Evolutionary conservation across 768 basidiomycete species (phyloP).

Genomic region (Jaapia argillacea): DNA sequence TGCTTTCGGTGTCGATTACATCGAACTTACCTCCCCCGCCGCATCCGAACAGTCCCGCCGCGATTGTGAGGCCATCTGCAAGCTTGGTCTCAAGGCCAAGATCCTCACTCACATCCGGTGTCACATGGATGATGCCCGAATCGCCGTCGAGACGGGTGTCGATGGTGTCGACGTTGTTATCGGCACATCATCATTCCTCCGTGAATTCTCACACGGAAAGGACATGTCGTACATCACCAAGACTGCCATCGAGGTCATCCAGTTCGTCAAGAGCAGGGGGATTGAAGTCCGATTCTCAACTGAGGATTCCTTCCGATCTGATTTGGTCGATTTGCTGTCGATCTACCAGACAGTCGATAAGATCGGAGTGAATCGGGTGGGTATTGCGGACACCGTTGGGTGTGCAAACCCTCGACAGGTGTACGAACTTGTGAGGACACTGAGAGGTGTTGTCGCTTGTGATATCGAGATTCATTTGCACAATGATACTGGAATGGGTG

Average conservation of each 20-base stretch:
- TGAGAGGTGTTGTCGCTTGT: conserved; percentile 92
- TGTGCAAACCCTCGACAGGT: conserved; percentile 98
- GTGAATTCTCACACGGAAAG: conserved; percentile 99
- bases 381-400: conserved; percentile 98
- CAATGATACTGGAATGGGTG: conserved; percentile 96
- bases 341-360: conserved; percentile 99
- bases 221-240: conserved; percentile 99
- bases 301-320: conserved; percentile 99
- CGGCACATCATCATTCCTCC: conserved; percentile 96
- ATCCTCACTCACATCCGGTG: conserved; percentile 98
- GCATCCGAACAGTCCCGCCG: conserved; percentile 91
- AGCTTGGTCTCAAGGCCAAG: conserved; percentile 92
- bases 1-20: conserved; percentile 99
- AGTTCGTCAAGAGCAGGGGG: conserved; percentile 98
- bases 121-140: conserved; percentile 98
- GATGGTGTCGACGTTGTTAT: conserved; percentile 99
- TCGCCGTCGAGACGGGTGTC: conserved; percentile 97
- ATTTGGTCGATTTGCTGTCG: conserved; percentile 94
- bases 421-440: conserved; percentile 93
- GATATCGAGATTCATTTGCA: conserved; percentile 98
- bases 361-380: conserved; percentile 97
- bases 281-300: conserved; percentile 99
- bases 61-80: conserved; percentile 98
- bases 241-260: conserved; percentile 96
- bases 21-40: conserved; percentile 96